Evolutionary conservation across 2,329 filamentous ascomycete genomes (phyloP).

Genomic region (Phaeosphaeriaceae sp.): DNA sequence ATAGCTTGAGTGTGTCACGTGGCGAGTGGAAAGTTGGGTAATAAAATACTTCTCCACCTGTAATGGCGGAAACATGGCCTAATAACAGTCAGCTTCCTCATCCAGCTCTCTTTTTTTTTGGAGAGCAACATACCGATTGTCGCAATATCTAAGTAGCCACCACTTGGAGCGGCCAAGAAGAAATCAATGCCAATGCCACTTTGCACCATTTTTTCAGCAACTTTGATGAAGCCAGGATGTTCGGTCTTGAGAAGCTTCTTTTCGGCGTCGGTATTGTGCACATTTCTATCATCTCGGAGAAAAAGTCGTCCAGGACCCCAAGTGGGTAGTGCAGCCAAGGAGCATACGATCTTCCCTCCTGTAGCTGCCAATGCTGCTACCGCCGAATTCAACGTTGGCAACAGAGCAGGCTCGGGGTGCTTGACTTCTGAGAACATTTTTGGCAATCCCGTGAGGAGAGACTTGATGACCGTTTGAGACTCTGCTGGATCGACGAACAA

Average conservation of each 20-base stretch:
- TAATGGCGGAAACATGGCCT: slow-evolving; percentile 84
- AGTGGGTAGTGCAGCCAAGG: slow-evolving; percentile 84
- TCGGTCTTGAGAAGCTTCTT: slow-evolving; percentile 92
- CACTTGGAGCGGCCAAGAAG: slow-evolving; percentile 89
- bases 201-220: slow-evolving; percentile 85
- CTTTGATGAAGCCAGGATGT: slow-evolving; percentile 84
- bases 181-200: slow-evolving; percentile 89
- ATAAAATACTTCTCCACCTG: slow-evolving; percentile 95
- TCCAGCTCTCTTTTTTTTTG: neutral
- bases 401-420: slow-evolving; percentile 85
- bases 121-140: slow-evolving; percentile 71
- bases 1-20: slow-evolving; percentile 82
- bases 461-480: slow-evolving; percentile 83
- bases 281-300: slow-evolving; percentile 85
- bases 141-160: slow-evolving; percentile 90
- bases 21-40: slow-evolving; percentile 95
- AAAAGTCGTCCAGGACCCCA: slow-evolving; percentile 88
- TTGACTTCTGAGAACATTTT: slow-evolving; percentile 86
- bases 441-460: slow-evolving; percentile 83
- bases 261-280: slow-evolving; percentile 80
- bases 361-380: slow-evolving; percentile 83
- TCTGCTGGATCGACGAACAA: slow-evolving; percentile 95
- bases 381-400: slow-evolving; percentile 83
- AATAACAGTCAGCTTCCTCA: slow-evolving; percentile 11
- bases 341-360: slow-evolving; percentile 91